Conservation (phyloP, 805 yeast genomes). For the Clavispora vitiphila region DNA sequence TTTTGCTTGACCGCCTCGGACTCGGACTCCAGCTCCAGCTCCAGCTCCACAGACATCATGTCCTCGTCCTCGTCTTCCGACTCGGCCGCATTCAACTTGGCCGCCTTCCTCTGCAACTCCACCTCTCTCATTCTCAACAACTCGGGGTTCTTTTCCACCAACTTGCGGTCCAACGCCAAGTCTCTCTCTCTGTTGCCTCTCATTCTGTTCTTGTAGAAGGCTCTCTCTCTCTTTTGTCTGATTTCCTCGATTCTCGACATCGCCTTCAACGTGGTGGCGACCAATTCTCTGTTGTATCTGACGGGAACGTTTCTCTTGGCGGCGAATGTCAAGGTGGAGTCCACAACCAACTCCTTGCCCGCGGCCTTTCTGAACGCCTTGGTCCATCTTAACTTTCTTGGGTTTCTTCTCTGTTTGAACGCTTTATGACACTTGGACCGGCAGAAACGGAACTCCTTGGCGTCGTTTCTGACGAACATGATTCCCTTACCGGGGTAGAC, state of each 20-base stretch:
- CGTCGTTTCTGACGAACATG: slow-evolving; percentile 96
- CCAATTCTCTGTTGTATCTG: slow-evolving; percentile 94
- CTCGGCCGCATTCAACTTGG: slow-evolving; percentile 55
- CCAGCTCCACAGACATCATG: slow-evolving; percentile 40
- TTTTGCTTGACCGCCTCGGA: slow-evolving; percentile 46
- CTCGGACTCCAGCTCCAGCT: slow-evolving; percentile 39
- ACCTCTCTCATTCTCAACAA: slow-evolving; percentile 90
- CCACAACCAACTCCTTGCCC: slow-evolving; percentile 97
- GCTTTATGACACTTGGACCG: slow-evolving; percentile 97
- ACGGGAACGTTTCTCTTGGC: slow-evolving; percentile 98
- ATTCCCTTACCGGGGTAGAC: slow-evolving; percentile 86
- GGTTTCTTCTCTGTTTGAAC: slow-evolving; percentile 97
- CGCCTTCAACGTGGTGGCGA: slow-evolving; percentile 87
- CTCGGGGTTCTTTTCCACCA: slow-evolving; percentile 86
- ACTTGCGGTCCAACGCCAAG: slow-evolving; percentile 77
- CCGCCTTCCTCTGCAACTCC: slow-evolving; percentile 72
- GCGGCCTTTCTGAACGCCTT: slow-evolving; percentile 99
- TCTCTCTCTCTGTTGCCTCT: slow-evolving; percentile 90
- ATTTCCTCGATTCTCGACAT: slow-evolving; percentile 96
- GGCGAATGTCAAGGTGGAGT: slow-evolving; percentile 91
- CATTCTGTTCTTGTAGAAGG: slow-evolving; percentile 99
- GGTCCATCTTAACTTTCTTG: slow-evolving; percentile 97
- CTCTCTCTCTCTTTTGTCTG: slow-evolving; percentile 93
- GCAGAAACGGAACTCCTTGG: slow-evolving; percentile 95
- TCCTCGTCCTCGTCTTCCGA: slow-evolving; percentile 30